A percentile compares a stretch with the other conserved stretches of the same genome.
These are phyloP conservation scores for Gossypium australe DNA, from an alignment of 345 rosid genomes.

Conservation along the genomic window DNA sequence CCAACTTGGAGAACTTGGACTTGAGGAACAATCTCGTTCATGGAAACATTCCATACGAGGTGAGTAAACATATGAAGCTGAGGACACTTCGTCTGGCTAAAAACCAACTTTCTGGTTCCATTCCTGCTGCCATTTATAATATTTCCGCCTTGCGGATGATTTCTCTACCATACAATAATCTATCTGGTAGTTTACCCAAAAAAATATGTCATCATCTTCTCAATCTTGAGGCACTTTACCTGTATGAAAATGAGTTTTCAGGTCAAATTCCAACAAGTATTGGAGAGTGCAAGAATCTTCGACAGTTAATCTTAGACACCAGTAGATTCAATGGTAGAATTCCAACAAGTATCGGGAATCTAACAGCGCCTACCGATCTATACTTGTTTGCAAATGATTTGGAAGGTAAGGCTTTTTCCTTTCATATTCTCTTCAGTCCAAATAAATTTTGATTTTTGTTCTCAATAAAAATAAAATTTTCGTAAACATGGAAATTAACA, in stretches of 20 bases:
- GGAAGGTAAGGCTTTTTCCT: too few species aligned
- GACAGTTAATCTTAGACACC: too few species aligned
- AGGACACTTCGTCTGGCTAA: not conserved
- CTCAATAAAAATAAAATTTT: too few species aligned
- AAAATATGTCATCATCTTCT: not conserved
- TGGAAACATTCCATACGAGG: not conserved
- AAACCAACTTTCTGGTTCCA: not conserved
- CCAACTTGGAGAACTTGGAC: not conserved
- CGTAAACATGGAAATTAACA: too few species aligned
- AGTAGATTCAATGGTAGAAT: too few species aligned
- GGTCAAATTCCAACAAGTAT: not conserved
- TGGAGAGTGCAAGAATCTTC: too few species aligned
- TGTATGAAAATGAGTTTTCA: not conserved
- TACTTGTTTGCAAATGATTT: too few species aligned
- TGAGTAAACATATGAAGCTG: not conserved
- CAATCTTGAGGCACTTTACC: not conserved
- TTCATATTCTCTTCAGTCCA: too few species aligned
- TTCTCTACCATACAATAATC: not conserved
- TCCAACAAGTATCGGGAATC: too few species aligned
- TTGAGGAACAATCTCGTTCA: not conserved
- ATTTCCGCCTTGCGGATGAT: not conserved
- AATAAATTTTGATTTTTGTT: too few species aligned
- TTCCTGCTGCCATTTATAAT: not conserved
- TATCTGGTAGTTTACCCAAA: not conserved
- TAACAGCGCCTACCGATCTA: too few species aligned